These are phyloP conservation scores for Diplocarpon rosae DNA, from an alignment of 2,329 filamentous ascomycete species.

Conservation along the genomic window DNA sequence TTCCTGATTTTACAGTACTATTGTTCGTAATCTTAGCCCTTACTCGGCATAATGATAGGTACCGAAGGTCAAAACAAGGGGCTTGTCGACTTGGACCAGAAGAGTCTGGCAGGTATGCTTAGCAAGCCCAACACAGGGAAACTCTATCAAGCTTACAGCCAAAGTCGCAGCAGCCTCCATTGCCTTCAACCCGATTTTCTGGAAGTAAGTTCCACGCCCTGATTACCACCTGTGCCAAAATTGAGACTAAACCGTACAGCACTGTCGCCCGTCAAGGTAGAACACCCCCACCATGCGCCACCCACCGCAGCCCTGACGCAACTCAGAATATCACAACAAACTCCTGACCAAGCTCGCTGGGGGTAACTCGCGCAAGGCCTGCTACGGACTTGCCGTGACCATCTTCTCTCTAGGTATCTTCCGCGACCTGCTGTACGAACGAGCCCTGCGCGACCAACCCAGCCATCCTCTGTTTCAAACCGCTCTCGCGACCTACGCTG, in stretches of 20 bases:
- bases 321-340: constrained; percentile 79
- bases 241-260: constrained; percentile 34
- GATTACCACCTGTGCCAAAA: background rate
- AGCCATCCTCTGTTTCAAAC: constrained; percentile 61
- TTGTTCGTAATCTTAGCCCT: too few relatives aligned
- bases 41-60: constrained; percentile 17
- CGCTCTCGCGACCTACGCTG: constrained; percentile 47
- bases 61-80: constrained; percentile 19
- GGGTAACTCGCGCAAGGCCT: constrained; percentile 66
- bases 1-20: too few relatives aligned
- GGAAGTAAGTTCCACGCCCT: constrained; percentile 64
- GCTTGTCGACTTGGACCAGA: constrained; percentile 52
- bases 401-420: constrained; percentile 90
- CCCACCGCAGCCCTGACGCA: constrained; percentile 10
- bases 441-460: constrained; percentile 66
- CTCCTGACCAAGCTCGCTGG: constrained; percentile 78
- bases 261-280: constrained; percentile 74
- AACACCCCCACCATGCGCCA: constrained; percentile 5
- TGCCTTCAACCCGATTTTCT: constrained; percentile 95
- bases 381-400: constrained; percentile 76
- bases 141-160: constrained; percentile 12
- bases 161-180: constrained; percentile 73
- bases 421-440: constrained; percentile 80
- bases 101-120: constrained; percentile 52
- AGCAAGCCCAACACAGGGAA: constrained; percentile 3